These are phyloP conservation scores for Oemleria cerasiformis DNA, from an alignment of 306 rosid genomes.

Conservation along the genomic window DNA sequence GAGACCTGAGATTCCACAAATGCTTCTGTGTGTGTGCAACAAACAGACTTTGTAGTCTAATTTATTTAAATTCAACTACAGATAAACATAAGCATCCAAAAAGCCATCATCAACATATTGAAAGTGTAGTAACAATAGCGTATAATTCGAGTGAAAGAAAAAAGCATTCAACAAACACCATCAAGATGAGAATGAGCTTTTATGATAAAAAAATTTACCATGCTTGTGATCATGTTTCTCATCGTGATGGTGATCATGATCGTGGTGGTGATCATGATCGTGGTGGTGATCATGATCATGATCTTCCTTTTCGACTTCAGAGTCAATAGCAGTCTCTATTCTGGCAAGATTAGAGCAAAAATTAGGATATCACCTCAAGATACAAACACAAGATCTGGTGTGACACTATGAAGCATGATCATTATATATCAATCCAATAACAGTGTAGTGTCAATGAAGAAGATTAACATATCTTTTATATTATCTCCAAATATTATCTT, in stretches of 20 bases:
- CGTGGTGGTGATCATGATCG: conserved; percentile 41
- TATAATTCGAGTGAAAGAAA: not conserved
- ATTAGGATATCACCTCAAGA: conserved; percentile 13
- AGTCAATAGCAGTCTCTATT: conserved; percentile 75
- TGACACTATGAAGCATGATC: conserved; percentile 5
- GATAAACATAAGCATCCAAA: not conserved
- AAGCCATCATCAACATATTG: not conserved
- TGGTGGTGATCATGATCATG: conserved; percentile 49
- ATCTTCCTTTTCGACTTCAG: conserved; percentile 59
- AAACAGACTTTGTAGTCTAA: not conserved
- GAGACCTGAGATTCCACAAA: not conserved
- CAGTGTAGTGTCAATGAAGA: not conserved
- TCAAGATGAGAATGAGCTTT: not conserved
- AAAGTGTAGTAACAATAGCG: not conserved
- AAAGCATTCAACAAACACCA: not conserved
- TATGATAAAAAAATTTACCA: conserved; percentile 44
- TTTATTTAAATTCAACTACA: not conserved
- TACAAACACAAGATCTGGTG: not conserved
- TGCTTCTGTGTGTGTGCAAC: not conserved
- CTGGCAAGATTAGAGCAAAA: conserved; percentile 37
- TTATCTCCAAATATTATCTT: not conserved
- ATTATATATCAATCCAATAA: not conserved
- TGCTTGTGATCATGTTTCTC: conserved; percentile 60
- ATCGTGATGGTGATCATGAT: conserved; percentile 47
- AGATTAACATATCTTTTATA: not conserved